Base-by-base conservation (phyloP, 2,329 filamentous ascomycete genomes). In the Cordyceps cateniannulata region DNA sequence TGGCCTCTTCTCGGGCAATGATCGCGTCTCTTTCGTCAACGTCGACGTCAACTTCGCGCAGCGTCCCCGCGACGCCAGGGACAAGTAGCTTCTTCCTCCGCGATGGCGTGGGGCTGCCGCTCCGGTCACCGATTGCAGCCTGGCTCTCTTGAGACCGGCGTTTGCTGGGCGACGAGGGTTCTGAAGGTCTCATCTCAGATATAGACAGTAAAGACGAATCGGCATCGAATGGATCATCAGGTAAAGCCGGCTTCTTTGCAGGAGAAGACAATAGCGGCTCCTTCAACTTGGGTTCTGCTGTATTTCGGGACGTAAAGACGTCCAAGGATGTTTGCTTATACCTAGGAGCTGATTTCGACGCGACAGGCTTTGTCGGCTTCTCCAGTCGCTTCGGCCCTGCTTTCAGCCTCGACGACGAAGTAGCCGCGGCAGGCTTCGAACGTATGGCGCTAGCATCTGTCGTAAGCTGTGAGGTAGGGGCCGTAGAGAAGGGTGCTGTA, bases 301-400 rank as follows among this genome's bases (percentile, higher is more conserved):
- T 22, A 4, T 62, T 49, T 50, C 58, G 61, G 56, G 35, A 52
- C 35, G 69, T 59, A 42, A 73, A 75, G 52, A 67, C 62, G 12
- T 71, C 67, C 56, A 76, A 66, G 0, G 72, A 72, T 6, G 69
- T 71, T 53, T 76, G 75, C 20, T 73, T 76, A 44, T 69, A 56
- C 18, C 59, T 67, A 1, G 38, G 14, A 20, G 58, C 40, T 5
- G 53, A 54, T 14, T 67, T 65, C 10, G 63, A 64, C n/a, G 29
- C 3, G 6, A 47, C 63, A 2, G 57, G 49, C 20, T 24, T 38
- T n/a, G 3, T 27, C 10, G 32, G 2, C n/a, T 48, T 32, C 18
- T 27, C 63, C 63, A 12, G 16, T 5, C 32, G 18, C 47, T 8
- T 57, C 24, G 20, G 16, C 50, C 22, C 45, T 53, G 20, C 53